These are phyloP conservation scores for Ambrosia hybrid DNA, from an alignment of 140 eudicot genomes.

Conservation along the genomic window DNA sequence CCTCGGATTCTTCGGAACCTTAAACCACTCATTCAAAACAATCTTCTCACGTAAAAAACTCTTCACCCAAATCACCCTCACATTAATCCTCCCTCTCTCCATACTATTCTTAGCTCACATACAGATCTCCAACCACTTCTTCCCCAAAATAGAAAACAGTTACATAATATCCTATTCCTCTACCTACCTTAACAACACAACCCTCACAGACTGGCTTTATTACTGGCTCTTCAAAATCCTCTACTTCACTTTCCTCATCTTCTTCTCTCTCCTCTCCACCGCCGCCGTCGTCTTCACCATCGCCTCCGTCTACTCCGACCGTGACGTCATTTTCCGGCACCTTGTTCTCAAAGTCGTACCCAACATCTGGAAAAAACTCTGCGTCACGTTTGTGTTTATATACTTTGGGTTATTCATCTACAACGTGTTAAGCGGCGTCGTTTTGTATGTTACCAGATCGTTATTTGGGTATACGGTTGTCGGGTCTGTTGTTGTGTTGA, in stretches of 20 bases:
- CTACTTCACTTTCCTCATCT: constrained; percentile 43
- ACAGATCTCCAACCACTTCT: constrained; percentile 8
- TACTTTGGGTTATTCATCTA: constrained; percentile 39
- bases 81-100: not conserved
- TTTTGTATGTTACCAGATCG: not conserved
- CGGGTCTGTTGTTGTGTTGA: not conserved
- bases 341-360: constrained; percentile 45
- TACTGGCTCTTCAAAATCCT: constrained; percentile 35
- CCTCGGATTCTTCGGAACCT: constrained; percentile 55
- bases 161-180: not conserved
- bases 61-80: constrained; percentile 25
- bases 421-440: constrained; percentile 10
- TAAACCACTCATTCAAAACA: constrained; percentile 47
- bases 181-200: not conserved
- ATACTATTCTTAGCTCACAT: not conserved
- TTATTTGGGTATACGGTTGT: not conserved
- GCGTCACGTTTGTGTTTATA: constrained; percentile 46
- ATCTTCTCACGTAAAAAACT: constrained; percentile 34
- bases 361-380: constrained; percentile 50
- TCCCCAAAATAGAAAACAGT: constrained; percentile 7
- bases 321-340: constrained; percentile 32
- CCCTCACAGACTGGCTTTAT: constrained; percentile 26
- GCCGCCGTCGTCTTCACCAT: constrained; percentile 67
- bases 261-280: constrained; percentile 61
- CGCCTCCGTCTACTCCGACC: constrained; percentile 45